Percentiles rank a stretch among this genome's conserved stretches.
phyloP scores from a whole-genome alignment of 108 stramenopile species.

The Nitzschia putrida region DNA sequence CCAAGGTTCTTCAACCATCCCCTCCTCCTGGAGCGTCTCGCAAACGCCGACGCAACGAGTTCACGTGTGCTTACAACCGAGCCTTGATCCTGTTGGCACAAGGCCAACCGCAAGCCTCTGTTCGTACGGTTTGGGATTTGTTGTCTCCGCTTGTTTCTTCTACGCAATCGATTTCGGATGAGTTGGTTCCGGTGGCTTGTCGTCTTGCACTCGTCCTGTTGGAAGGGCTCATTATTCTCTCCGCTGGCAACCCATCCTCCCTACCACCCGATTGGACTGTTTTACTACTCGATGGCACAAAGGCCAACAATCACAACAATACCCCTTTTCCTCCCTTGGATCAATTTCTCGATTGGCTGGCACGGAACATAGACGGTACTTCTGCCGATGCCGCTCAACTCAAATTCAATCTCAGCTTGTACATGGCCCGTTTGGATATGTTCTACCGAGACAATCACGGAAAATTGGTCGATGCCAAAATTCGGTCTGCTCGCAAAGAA shows the following conservation, averaged over 20 bases:
- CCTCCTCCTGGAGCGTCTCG: conserved; percentile 7
- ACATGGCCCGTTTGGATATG: conserved; percentile 29
- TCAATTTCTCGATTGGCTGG: not conserved
- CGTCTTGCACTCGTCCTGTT: conserved; percentile 46
- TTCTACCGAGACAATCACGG: conserved; percentile 9
- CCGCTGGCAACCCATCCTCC: conserved; percentile 1
- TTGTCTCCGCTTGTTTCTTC: conserved; percentile 22
- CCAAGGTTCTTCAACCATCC: not conserved
- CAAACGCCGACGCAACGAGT: conserved; percentile 17
- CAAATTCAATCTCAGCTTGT: conserved; percentile 48
- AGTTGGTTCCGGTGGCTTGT: conserved; percentile 27
- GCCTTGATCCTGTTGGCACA: conserved; percentile 31
- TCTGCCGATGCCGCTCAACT: conserved; percentile 28
- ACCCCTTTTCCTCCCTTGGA: not conserved
- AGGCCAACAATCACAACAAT: not conserved
- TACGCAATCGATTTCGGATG: not conserved
- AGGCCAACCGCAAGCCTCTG: conserved; percentile 20
- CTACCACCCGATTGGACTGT: conserved; percentile 5
- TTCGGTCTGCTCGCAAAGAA: conserved; percentile 70
- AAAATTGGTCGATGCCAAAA: conserved; percentile 28
- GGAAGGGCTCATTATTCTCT: conserved; percentile 36
- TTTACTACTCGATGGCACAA: not conserved
- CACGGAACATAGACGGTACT: not conserved
- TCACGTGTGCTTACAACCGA: conserved; percentile 41
- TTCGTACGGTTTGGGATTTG: conserved; percentile 4